Percentiles rank a stretch among this genome's conserved stretches.
Evolutionary conservation across 192 early-diverging fungal species (phyloP).

Genomic region (Rhizoclosmatium sp.): DNA sequence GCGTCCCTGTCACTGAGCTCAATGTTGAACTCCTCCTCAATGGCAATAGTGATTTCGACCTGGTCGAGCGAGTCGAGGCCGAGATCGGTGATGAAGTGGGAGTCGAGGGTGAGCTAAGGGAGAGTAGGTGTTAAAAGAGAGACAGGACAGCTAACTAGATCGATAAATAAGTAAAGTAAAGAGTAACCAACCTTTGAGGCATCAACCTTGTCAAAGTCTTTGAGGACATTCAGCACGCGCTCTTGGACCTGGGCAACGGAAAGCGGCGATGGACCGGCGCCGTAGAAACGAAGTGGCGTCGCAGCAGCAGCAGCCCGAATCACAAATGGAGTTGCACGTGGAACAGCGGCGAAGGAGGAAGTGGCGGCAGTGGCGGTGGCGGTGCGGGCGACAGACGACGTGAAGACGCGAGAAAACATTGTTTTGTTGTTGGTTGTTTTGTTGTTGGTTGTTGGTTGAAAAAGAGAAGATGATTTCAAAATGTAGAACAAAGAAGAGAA

Average conservation of each 20-base stretch:
- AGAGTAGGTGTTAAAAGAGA: background rate
- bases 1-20: slow-evolving; percentile 98
- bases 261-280: slow-evolving; percentile 71
- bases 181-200: slow-evolving; percentile 77
- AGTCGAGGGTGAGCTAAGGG: slow-evolving; percentile 77
- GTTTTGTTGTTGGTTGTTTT: background rate
- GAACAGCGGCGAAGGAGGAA: background rate
- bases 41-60: slow-evolving; percentile 99
- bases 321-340: background rate
- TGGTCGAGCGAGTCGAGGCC: slow-evolving; percentile 96
- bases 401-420: background rate
- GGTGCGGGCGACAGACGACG: slow-evolving; percentile 8
- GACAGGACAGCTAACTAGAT: background rate
- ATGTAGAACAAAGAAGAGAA: too few relatives aligned
- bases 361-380: background rate
- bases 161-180: background rate
- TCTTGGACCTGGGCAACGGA: slow-evolving; percentile 77
- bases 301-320: background rate
- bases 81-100: slow-evolving; percentile 93
- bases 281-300: slow-evolving; percentile 59
- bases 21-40: slow-evolving; percentile 99
- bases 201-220: slow-evolving; percentile 97
- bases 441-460: too few relatives aligned
- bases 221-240: slow-evolving; percentile 87
- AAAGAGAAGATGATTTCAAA: too few relatives aligned